Evolutionary conservation across 495 filamentous ascomycete species (phyloP).

Genomic region (Choiromyces venosus): DNA sequence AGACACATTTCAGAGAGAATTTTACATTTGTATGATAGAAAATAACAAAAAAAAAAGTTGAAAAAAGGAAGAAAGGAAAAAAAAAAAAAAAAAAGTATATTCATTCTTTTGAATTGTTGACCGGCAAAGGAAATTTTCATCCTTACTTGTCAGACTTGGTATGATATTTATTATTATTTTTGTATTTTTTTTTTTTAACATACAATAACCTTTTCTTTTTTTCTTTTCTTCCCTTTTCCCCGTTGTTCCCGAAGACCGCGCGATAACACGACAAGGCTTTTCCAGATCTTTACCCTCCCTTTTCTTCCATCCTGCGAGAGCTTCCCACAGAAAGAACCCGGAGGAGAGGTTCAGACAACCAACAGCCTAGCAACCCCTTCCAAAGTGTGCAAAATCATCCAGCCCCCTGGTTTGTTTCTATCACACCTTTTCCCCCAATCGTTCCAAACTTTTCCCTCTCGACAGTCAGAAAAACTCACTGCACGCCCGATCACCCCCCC

Average conservation of each 20-base stretch:
- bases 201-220: too few species aligned
- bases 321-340: slow-evolving; percentile 36
- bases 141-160: neutral
- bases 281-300: slow-evolving; percentile 34
- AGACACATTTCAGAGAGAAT: neutral
- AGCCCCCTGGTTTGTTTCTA: slow-evolving; percentile 43
- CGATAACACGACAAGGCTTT: slow-evolving; percentile 37
- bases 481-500: slow-evolving; percentile 38
- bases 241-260: slow-evolving; percentile 28
- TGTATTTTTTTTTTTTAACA: neutral
- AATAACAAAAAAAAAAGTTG: neutral
- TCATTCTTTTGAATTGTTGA: neutral
- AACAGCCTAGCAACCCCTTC: slow-evolving; percentile 36
- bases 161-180: neutral
- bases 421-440: slow-evolving; percentile 41
- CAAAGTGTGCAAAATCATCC: slow-evolving; percentile 42
- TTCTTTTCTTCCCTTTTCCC: slow-evolving; percentile 23
- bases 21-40: neutral
- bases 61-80: too few species aligned
- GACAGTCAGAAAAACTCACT: slow-evolving; percentile 36
- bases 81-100: neutral
- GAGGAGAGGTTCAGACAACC: slow-evolving; percentile 38
- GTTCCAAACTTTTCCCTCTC: slow-evolving; percentile 38
- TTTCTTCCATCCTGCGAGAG: slow-evolving; percentile 31
- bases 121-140: neutral